These are phyloP conservation scores for Rubia yunnanensis DNA, from an alignment of 257 asterid species.

Conservation along the genomic window DNA sequence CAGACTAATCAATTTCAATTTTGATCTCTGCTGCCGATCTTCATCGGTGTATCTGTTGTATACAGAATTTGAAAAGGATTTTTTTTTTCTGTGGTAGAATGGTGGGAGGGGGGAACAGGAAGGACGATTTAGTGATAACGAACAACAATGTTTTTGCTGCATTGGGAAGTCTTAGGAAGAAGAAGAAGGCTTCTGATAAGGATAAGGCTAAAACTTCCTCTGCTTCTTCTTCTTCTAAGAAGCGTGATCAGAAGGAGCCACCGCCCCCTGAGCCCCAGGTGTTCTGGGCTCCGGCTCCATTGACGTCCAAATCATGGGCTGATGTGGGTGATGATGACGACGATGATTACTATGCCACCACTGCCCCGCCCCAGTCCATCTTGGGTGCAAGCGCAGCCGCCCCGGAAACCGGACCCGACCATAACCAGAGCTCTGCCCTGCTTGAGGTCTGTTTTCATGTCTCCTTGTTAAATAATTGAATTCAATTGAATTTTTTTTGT, in stretches of 20 bases:
- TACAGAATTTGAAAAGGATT: not conserved
- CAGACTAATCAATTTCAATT: not conserved
- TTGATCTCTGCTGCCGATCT: conserved; percentile 1
- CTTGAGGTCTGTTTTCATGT: conserved; percentile 43
- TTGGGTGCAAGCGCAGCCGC: conserved; percentile 42
- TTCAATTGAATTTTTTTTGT: no score
- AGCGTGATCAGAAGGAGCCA: conserved; percentile 27
- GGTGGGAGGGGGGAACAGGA: conserved; percentile 90
- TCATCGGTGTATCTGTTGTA: not conserved
- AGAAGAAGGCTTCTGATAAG: conserved; percentile 71
- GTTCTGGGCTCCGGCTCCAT: conserved; percentile 90
- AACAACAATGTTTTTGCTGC: conserved; percentile 85
- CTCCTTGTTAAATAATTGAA: not conserved
- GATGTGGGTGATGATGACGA: conserved; percentile 95
- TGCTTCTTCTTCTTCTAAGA: conserved; percentile 14
- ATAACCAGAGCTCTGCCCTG: conserved; percentile 20
- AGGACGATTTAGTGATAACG: conserved; percentile 65
- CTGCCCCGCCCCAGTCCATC: conserved; percentile 75
- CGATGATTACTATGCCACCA: conserved; percentile 85
- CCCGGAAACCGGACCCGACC: conserved; percentile 21
- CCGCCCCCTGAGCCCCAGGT: conserved; percentile 29
- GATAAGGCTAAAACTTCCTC: conserved; percentile 34
- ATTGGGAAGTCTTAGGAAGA: conserved; percentile 73
- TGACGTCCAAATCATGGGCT: conserved; percentile 82
- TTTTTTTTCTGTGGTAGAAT: conserved; percentile 14